Percentiles rank a stretch among this genome's conserved stretches.
Conservation (phyloP, 179 eudicot species). For the Kewa caespitosa region DNA sequence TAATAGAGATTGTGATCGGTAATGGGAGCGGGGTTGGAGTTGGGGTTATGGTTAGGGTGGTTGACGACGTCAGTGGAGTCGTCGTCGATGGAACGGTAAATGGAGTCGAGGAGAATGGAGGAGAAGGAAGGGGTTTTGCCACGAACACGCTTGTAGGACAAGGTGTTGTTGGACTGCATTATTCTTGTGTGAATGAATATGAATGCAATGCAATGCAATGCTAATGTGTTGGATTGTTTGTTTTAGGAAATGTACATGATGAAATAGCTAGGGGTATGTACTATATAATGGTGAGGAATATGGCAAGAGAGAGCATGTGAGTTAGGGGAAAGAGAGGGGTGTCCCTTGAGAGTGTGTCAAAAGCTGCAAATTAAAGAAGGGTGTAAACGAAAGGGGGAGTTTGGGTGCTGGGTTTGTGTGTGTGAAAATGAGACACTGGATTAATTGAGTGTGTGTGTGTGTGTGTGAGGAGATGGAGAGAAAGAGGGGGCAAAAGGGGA, state of each 20-base stretch:
- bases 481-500: background rate
- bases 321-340: constrained; percentile 10
- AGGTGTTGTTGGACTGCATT: no score
- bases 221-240: no score
- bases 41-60: background rate
- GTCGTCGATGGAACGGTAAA: constrained; percentile 66
- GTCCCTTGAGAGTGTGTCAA: constrained; percentile 33
- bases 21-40: constrained; percentile 15
- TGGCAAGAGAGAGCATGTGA: constrained; percentile 16
- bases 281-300: background rate
- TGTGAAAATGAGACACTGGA: constrained; percentile 8
- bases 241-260: no score
- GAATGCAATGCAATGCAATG: no score
- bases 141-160: no score
- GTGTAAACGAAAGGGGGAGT: background rate
- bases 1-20: background rate
- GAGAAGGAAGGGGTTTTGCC: constrained; percentile 72
- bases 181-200: no score
- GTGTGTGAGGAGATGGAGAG: background rate
- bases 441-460: background rate
- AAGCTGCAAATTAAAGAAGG: constrained; percentile 25
- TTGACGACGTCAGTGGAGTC: background rate
- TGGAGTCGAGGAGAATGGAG: constrained; percentile 75
- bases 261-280: no score
- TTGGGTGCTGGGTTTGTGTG: constrained; percentile 14